Evolutionary conservation across 371 early-diverging fungal genomes (phyloP).

Genomic region (Mortierella sp.): DNA sequence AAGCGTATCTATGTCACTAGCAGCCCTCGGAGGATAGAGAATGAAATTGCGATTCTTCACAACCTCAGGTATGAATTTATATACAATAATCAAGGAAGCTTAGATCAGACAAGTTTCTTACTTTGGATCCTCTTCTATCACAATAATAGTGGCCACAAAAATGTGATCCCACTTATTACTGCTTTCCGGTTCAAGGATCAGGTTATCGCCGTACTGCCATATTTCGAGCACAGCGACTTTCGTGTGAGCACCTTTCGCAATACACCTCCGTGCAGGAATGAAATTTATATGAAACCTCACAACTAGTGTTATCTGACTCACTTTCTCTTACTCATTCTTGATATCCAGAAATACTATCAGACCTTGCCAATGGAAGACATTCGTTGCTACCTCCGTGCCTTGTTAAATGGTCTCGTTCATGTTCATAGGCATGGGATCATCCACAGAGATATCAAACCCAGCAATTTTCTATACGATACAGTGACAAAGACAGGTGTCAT

Average conservation of each 20-base stretch:
- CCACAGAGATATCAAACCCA: conserved; percentile 98
- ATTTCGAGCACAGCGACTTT: conserved; percentile 90
- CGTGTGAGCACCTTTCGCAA: conserved; percentile 63
- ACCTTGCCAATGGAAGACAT: conserved; percentile 80
- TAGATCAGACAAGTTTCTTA: neutral
- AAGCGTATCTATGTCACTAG: conserved; percentile 94
- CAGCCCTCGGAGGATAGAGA: conserved; percentile 86
- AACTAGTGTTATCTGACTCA: neutral
- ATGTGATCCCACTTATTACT: conserved; percentile 86
- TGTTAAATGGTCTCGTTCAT: conserved; percentile 81
- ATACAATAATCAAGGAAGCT: neutral
- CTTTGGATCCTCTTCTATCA: neutral
- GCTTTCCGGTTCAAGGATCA: conserved; percentile 89
- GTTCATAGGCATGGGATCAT: conserved; percentile 82
- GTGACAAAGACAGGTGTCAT: conserved; percentile 82
- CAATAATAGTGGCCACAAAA: conserved; percentile 51
- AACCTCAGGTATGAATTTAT: conserved; percentile 68
- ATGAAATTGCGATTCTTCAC: conserved; percentile 88
- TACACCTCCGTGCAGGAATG: neutral
- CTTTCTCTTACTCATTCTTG: neutral
- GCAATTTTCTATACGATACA: conserved; percentile 93
- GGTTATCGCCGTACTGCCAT: conserved; percentile 91
- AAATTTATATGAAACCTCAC: neutral
- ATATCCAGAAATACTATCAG: conserved; percentile 66
- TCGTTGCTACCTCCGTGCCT: conserved; percentile 81